phyloP scores from a whole-genome alignment of 768 basidiomycete species.

The Tulasnella sp. region DNA sequence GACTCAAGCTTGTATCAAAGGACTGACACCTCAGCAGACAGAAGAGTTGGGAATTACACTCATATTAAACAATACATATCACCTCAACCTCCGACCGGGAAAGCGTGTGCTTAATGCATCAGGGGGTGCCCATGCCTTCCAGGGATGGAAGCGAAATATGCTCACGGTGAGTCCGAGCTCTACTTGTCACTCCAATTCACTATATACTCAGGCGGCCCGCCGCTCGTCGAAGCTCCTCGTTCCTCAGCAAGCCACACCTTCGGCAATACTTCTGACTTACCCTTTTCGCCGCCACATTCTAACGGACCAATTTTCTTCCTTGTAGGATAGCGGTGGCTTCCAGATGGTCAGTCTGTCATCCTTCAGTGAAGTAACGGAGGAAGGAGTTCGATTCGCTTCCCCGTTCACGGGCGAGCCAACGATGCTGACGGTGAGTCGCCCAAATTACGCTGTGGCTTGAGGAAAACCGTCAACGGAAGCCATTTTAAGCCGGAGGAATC shows the following conservation, averaged over 20 bases:
- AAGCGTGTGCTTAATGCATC: conserved; percentile 65
- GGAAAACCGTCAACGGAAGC: not conserved
- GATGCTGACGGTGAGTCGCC: conserved; percentile 69
- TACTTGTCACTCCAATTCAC: not conserved
- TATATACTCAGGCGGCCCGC: not conserved
- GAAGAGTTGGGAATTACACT: conserved; percentile 51
- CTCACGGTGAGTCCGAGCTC: conserved; percentile 55
- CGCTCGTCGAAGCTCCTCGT: conserved; percentile 12
- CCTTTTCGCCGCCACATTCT: conserved; percentile 10
- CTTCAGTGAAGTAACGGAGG: conserved; percentile 82
- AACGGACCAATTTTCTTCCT: not conserved
- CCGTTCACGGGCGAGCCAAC: conserved; percentile 85
- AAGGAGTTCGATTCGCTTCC: conserved; percentile 79
- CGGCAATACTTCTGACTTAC: conserved; percentile 1
- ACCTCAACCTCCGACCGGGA: conserved; percentile 82
- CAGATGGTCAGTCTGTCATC: conserved; percentile 65
- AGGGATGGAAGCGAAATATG: conserved; percentile 82
- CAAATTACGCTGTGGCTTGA: not conserved
- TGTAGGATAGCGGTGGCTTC: conserved; percentile 84
- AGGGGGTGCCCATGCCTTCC: conserved; percentile 86
- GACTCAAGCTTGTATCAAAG: conserved; percentile 89
- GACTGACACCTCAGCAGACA: conserved; percentile 79
- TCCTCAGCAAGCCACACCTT: not conserved
- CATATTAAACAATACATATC: conserved; percentile 47
- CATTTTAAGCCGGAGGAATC: conserved; percentile 75